Evolutionary conservation across 805 yeast genomes (phyloP), one percentile per base, ranked within the genome.

Genomic region (Myxozyma vanderwaltii): DNA sequence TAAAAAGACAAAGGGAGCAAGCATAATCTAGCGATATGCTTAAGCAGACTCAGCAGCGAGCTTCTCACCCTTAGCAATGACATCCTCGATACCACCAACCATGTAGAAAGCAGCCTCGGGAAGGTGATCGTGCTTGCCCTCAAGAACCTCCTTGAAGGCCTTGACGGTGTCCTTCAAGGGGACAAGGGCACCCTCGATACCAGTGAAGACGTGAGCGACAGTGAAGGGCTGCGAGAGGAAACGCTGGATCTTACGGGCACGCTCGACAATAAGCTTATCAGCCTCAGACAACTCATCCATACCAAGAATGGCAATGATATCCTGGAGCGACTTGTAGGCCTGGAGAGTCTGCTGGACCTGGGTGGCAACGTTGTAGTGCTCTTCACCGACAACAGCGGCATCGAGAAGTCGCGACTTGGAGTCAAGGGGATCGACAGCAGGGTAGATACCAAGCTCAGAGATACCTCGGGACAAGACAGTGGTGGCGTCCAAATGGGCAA

Each of bases 51-150:
- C 65, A 46, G 65, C 65, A 80, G 98, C 98, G 78, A 94, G 81
- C 84, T 92, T 91, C 82, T 94, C 98, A 76, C 97, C 98, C 86
- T 94, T 94, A 77, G 97, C 95, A 78, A 91, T 80, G 73, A 86
- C 99, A 81, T 94, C 99, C 79, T 91, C 97, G 75, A 94, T 91
- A 83, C 96, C 96, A 83, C 99, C 99, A 81, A 94, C 99, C 99
- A 94, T 94, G 82, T 94, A 94, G 96, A 94, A 94, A 74, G 99
- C 99, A 78, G 87, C 89, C 84, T 94, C 99, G 77, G 99, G 99
- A 75, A 94, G 86, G 83, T 87, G 86, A 81, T 94, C 99, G 84
- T 94, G 91, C 85, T 94, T 94, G 83, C 99, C 99, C 40, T 84
- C 97, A 75, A 94, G 86, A 74, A 94, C 96, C 75, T 86, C 99